phyloP scores from a whole-genome alignment of 371 early-diverging fungal species.

The Encephalitozoon cuniculi region DNA sequence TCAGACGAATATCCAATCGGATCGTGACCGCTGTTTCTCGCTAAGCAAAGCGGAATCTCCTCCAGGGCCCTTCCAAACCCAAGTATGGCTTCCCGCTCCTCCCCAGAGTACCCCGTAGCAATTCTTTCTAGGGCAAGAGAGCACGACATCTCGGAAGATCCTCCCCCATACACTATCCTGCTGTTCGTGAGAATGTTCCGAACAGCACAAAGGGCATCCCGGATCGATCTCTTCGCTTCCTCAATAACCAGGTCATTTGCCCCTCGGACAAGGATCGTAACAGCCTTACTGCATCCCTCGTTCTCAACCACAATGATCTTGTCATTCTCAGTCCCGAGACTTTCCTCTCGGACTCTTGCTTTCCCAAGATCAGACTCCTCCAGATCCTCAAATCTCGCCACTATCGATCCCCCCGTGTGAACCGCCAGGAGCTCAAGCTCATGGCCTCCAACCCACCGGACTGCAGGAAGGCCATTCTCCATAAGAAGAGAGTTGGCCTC shows the following conservation, averaged over 20 bases:
- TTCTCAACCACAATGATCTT: constrained; percentile 88
- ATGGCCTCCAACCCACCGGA: constrained; percentile 99
- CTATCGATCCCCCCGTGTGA: constrained; percentile 94
- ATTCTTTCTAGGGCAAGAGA: constrained; percentile 62
- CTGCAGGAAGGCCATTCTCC: constrained; percentile 91
- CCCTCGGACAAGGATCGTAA: constrained; percentile 92
- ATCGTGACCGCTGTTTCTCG: constrained; percentile 83
- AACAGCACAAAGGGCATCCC: constrained; percentile 97
- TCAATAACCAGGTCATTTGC: constrained; percentile 97
- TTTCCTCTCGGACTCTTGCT: constrained; percentile 80
- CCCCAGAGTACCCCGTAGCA: neutral
- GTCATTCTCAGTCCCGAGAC: constrained; percentile 93
- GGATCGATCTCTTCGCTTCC: constrained; percentile 94
- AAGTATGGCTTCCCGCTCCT: constrained; percentile 30
- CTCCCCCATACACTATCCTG: constrained; percentile 97
- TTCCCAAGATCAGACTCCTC: constrained; percentile 75
- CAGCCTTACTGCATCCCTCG: constrained; percentile 73
- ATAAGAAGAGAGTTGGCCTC: constrained; percentile 97
- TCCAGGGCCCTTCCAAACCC: constrained; percentile 89
- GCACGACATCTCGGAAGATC: constrained; percentile 89
- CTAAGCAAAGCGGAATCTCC: constrained; percentile 84
- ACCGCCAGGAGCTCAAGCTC: constrained; percentile 92
- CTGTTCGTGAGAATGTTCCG: constrained; percentile 88
- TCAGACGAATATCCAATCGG: constrained; percentile 84
- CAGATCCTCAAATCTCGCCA: constrained; percentile 95